Percentiles rank a stretch among this genome's conserved stretches.
phyloP scores from a whole-genome alignment of 2,329 filamentous ascomycete species.

The Cordyceps farinosa region DNA sequence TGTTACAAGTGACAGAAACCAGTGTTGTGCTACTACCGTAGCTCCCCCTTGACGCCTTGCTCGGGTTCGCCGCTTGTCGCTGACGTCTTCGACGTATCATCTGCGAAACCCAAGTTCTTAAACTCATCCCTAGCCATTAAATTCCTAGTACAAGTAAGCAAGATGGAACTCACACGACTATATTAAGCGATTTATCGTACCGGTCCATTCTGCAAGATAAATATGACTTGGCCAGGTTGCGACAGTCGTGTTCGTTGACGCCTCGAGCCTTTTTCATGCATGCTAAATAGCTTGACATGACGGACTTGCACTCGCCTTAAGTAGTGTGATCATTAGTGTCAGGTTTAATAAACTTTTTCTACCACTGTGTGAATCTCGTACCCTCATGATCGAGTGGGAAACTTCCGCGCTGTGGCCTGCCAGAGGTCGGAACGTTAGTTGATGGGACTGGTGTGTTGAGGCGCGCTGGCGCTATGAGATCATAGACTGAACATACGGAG shows the following conservation, averaged over 20 bases:
- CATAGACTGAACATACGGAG: constrained; percentile 52
- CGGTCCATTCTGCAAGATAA: constrained; percentile 90
- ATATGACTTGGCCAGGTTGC: constrained; percentile 82
- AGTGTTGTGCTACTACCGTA: constrained; percentile 31
- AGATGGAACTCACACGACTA: not conserved
- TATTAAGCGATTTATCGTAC: constrained; percentile 47
- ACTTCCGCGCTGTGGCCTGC: constrained; percentile 82
- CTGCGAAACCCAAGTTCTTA: constrained; percentile 79
- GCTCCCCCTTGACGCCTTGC: constrained; percentile 36
- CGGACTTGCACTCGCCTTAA: constrained; percentile 83
- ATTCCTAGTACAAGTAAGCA: constrained; percentile 56
- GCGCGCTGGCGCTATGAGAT: not conserved
- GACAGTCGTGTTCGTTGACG: constrained; percentile 81
- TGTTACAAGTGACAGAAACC: not conserved
- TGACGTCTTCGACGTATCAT: constrained; percentile 23
- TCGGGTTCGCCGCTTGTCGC: constrained; percentile 27
- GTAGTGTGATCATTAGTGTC: not conserved
- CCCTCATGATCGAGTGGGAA: constrained; percentile 95
- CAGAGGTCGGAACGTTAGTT: not conserved
- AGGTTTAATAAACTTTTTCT: not conserved
- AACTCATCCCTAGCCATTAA: constrained; percentile 96
- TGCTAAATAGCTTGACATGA: constrained; percentile 79
- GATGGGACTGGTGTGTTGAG: not conserved
- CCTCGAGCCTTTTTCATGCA: constrained; percentile 84
- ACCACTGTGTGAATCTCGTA: constrained; percentile 24